A percentile compares a stretch with the other conserved stretches of the same genome.
Conservation (phyloP, 1,139 yeast genomes). For the Suhomyces anneliseae region DNA sequence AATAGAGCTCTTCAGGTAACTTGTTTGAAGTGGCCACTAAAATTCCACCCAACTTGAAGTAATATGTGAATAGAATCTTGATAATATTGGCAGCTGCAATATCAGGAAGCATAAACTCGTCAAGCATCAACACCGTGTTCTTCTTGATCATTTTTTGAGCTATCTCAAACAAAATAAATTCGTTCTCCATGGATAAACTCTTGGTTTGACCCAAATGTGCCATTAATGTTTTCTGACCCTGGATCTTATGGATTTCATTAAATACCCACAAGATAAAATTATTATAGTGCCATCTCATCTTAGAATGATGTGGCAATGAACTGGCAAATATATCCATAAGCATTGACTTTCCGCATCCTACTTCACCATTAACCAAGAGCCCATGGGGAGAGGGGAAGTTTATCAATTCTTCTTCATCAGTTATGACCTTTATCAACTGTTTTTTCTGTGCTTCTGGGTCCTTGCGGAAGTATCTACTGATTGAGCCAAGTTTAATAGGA, state of each 20-base stretch:
- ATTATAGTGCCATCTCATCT: conserved; percentile 71
- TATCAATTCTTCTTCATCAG: conserved; percentile 64
- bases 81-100: conserved; percentile 69
- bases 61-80: conserved; percentile 63
- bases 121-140: conserved; percentile 62
- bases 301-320: conserved; percentile 61
- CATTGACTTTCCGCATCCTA: conserved; percentile 77
- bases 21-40: conserved; percentile 72
- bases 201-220: conserved; percentile 6
- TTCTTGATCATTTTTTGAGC: conserved; percentile 64
- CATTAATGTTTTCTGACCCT: conserved; percentile 28
- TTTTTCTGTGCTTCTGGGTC: conserved; percentile 32
- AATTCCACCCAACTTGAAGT: conserved; percentile 72
- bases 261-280: conserved; percentile 70
- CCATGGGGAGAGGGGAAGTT: conserved; percentile 65
- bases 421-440: conserved; percentile 47
- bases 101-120: conserved; percentile 76
- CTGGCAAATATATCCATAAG: conserved; percentile 70
- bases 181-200: conserved; percentile 52
- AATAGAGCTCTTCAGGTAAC: conserved; percentile 67
- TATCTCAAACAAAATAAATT: conserved; percentile 63
- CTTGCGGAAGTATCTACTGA: conserved; percentile 23
- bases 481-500: conserved; percentile 18
- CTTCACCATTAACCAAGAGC: conserved; percentile 66
- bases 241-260: conserved; percentile 58